phyloP scores from a whole-genome alignment of 2,329 filamentous ascomycete species.

The Albophoma yamanashiensis region DNA sequence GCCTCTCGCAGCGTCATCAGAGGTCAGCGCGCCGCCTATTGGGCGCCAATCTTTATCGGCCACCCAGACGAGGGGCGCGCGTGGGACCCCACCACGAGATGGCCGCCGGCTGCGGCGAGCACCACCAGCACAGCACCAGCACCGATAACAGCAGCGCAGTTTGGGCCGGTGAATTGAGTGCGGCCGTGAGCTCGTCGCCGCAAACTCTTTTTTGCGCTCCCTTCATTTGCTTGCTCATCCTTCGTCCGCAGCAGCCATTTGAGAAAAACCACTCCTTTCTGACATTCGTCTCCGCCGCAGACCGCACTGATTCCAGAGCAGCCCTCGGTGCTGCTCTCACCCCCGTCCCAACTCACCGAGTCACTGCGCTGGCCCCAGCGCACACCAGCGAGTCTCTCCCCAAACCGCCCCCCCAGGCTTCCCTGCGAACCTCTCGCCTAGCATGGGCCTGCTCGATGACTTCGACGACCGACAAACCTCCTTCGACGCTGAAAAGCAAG shows the following conservation, averaged over 20 bases:
- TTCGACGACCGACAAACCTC: slow-evolving; percentile 59
- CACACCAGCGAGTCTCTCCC: not conserved
- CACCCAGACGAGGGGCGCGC: not conserved
- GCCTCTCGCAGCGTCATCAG: not conserved
- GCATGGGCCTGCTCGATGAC: slow-evolving; percentile 56
- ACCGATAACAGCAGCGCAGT: not conserved
- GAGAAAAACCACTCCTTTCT: not conserved
- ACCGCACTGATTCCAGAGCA: slow-evolving; percentile 11
- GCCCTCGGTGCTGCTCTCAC: slow-evolving; percentile 13
- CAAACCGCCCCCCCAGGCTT: slow-evolving; percentile 2
- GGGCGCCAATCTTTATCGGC: not conserved
- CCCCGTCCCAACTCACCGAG: slow-evolving; percentile 1
- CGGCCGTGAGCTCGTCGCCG: not conserved
- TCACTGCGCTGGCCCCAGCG: not conserved
- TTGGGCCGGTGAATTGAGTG: not conserved
- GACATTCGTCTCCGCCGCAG: not conserved
- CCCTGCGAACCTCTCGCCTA: slow-evolving; percentile 41
- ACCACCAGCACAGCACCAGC: too few species aligned
- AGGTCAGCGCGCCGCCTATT: not conserved
- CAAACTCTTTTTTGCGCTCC: not conserved
- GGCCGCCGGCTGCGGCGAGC: not conserved
- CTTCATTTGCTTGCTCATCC: not conserved
- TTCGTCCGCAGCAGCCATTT: not conserved
- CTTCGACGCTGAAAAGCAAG: slow-evolving; percentile 46
- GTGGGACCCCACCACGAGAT: not conserved